A percentile compares a stretch with the other conserved stretches of the same genome.
Conservation (phyloP, 2,329 filamentous ascomycete species). For the Diaporthe amygdali region DNA sequence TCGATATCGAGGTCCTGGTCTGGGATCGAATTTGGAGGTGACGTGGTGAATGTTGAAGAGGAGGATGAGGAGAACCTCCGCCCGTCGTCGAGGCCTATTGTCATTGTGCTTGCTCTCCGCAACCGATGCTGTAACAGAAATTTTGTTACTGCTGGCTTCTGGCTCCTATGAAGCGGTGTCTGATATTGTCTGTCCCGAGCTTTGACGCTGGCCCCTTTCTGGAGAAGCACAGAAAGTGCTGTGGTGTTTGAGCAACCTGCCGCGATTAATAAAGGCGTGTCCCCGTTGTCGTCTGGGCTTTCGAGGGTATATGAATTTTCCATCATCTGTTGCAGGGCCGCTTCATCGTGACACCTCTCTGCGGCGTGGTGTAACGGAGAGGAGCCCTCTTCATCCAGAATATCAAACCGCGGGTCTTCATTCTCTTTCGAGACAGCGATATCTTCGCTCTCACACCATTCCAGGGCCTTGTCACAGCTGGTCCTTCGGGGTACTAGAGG, state of each 20-base stretch:
- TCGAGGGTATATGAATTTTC: slow-evolving; percentile 15
- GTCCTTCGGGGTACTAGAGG: not conserved
- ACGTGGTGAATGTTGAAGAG: not conserved
- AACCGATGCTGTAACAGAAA: not conserved
- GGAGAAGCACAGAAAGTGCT: slow-evolving; percentile 1
- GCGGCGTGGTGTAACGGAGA: slow-evolving; percentile 18
- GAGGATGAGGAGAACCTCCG: not conserved
- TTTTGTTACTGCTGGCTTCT: not conserved
- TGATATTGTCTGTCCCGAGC: not conserved
- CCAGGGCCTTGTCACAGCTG: slow-evolving; percentile 2
- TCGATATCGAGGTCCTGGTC: slow-evolving; percentile 16
- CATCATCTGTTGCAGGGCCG: slow-evolving; percentile 15
- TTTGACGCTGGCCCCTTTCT: slow-evolving; percentile 1
- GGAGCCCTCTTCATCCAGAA: not conserved
- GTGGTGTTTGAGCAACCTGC: not conserved
- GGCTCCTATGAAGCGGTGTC: slow-evolving; percentile 13
- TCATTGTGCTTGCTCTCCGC: not conserved
- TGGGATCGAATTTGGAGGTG: not conserved
- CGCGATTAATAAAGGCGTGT: slow-evolving; percentile 18
- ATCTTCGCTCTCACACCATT: not conserved
- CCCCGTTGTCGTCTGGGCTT: not conserved
- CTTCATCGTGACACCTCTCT: not conserved
- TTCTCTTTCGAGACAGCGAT: not conserved
- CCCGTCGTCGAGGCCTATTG: not conserved
- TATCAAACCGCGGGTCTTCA: not conserved